phyloP scores from a whole-genome alignment of 1,284 basidiomycete genomes.

The Neonothopanus nambi region DNA sequence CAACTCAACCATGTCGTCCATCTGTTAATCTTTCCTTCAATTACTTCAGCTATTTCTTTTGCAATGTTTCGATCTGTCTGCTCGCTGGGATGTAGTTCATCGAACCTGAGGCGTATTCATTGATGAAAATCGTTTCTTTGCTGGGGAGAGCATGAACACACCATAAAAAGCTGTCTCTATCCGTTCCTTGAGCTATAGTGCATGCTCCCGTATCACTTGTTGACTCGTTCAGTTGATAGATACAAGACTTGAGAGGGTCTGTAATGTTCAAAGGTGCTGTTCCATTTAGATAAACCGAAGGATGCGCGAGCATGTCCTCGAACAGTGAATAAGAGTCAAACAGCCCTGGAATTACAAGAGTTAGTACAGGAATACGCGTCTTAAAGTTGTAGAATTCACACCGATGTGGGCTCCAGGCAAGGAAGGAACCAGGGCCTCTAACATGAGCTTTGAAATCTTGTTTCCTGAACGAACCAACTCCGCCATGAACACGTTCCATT shows the following conservation, averaged over 20 bases:
- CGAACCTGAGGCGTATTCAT: slow-evolving; percentile 39
- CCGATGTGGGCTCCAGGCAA: slow-evolving; percentile 34
- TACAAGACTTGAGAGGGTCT: slow-evolving; percentile 45
- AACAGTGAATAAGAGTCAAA: slow-evolving; percentile 58
- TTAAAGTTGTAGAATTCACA: slow-evolving; percentile 14
- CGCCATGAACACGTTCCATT: slow-evolving; percentile 49
- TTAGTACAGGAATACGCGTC: not conserved
- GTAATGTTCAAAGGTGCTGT: slow-evolving; percentile 58
- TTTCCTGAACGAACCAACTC: slow-evolving; percentile 46
- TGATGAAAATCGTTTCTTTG: too few relatives aligned
- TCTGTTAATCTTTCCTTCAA: slow-evolving; percentile 40
- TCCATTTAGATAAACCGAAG: slow-evolving; percentile 54
- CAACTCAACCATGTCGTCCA: slow-evolving; percentile 53
- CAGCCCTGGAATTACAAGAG: slow-evolving; percentile 27
- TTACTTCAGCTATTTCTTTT: slow-evolving; percentile 44
- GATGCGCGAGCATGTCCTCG: slow-evolving; percentile 51
- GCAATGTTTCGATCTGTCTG: slow-evolving; percentile 56
- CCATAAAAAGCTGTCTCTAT: slow-evolving; percentile 58
- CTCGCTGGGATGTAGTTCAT: slow-evolving; percentile 59
- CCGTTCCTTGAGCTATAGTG: slow-evolving; percentile 42
- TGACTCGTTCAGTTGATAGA: slow-evolving; percentile 40
- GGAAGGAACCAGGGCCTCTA: slow-evolving; percentile 38
- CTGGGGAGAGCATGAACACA: slow-evolving; percentile 24
- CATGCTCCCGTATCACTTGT: slow-evolving; percentile 33
- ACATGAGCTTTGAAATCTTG: slow-evolving; percentile 41